Evolutionary conservation across 2,329 filamentous ascomycete species (phyloP), one percentile per base, ranked within the genome.

Genomic region (Lecanicillium sp.): DNA sequence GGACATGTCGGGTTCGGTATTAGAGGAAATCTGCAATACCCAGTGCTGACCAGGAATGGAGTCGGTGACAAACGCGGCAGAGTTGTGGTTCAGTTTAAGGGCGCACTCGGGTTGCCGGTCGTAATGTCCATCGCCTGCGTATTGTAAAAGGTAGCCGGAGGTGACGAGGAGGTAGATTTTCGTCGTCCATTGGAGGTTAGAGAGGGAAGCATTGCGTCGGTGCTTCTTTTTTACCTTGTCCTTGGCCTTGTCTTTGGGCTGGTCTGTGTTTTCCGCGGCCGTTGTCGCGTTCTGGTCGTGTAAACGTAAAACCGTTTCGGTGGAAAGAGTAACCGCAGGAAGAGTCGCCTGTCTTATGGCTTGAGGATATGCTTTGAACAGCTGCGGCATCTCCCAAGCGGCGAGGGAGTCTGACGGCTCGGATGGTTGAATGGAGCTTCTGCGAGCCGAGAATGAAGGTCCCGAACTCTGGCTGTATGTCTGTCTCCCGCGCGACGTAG

Each of bases 311-410:
- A 92, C 74, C 1, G 73, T 62, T 44, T 94, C 88, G 2, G 82
- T 74, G 2, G 83, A 77, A 10, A 83, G 61, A 2, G 72, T 75
- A 28, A 82, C 81, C 13, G 83, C 74, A 18, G 80, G 74, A 3
- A 94, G 66, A 13, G 74, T 78, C 10, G 77, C 79, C 57, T 92
- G 77, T 52, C 84, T 88, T 48, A 87, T 73, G 3, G 87, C 79
- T 59, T 94, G 88, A 0, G 86, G 83, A 55, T 88, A 94, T 11
- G 86, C 87, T 57, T 94, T 84, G 57, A 89, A 94, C 11, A 96
- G 65, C 2, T 87, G 85, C 6, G 87, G 85, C 13, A 81, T 74
- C 40, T 77, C 73, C 80, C 80, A 86, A 11, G 61, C 59, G 4
- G 62, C 58, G 17, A 68, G 46, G 4, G 58, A 53, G 19, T 59